Evolutionary conservation across 805 yeast species (phyloP), one percentile per base, ranked within the genome.

Genomic region (Barnettozyma sucrosica): DNA sequence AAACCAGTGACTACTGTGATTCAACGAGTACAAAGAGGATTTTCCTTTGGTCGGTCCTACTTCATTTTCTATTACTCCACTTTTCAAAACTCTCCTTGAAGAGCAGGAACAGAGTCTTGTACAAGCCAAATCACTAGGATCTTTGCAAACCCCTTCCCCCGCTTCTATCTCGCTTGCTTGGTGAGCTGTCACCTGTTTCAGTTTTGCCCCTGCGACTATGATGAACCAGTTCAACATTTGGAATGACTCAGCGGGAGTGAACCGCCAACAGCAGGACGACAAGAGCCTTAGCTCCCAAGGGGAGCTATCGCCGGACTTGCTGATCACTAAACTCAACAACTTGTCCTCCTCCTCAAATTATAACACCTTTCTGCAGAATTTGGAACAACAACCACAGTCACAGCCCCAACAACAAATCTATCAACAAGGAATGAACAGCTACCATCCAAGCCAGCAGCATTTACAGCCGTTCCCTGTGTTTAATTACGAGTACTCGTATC

Each of bases 291-390:
- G 36, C 13, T 26, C 42, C 10, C 42, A 24, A 20, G 42, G 42
- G 14, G 25, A 47, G 28, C 36, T 58, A 9, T 57, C 61, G 6
- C 61, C 63, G 2, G 62, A 59, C 26, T 46, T 59, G 32, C 41
- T 59, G 25, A 57, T 59, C 28, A 50, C 58, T 7, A 48, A 58
- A 30, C 46, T 59, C 25, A 54, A 56, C 38, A 55, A 51, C 21
- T 51, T 59, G 6, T 51, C 57, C 7, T 46, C 48, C 9, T 55
- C 59, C 1, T 37, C 52, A 8, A 52, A 54, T 7, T 51, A 53
- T 40, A 51, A 47, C 44, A 47, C 37, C 36, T 51, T 53, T n/a
- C 21, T 51, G 4, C 41, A 47, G 18, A 51, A 48, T 9, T 13
- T 53, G n/a, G 40, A 40, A 19, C 36, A 32, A n/a, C 39, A 42